phyloP scores from a whole-genome alignment of 768 basidiomycete genomes.

The Trametes maxima region DNA sequence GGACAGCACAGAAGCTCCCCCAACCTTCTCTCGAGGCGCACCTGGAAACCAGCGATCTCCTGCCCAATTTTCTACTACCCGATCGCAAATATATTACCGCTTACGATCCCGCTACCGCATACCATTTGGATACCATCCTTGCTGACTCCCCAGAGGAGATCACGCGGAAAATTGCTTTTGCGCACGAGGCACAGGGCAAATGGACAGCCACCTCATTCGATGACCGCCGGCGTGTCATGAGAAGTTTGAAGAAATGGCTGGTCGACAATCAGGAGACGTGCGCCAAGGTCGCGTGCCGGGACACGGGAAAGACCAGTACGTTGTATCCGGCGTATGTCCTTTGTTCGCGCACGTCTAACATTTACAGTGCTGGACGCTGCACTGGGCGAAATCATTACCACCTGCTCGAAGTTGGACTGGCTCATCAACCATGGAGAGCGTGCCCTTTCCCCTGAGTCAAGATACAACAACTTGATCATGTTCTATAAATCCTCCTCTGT shows the following conservation, averaged over 20 bases:
- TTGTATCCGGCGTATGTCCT: conserved; percentile 18
- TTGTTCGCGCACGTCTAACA: conserved; percentile 3
- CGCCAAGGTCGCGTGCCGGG: conserved; percentile 86
- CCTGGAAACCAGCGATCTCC: conserved; percentile 52
- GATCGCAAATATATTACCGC: conserved; percentile 79
- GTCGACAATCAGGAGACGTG: conserved; percentile 88
- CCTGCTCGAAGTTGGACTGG: conserved; percentile 94
- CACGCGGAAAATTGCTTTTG: conserved; percentile 63
- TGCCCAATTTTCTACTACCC: conserved; percentile 47
- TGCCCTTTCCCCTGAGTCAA: conserved; percentile 69
- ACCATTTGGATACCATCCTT: conserved; percentile 76
- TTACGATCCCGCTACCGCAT: conserved; percentile 88
- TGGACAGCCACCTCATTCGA: conserved; percentile 80
- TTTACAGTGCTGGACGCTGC: conserved; percentile 86
- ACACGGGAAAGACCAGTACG: conserved; percentile 94
- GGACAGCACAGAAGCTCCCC: conserved; percentile 54
- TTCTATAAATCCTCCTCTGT: conserved; percentile 79
- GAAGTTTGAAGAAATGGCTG: conserved; percentile 90
- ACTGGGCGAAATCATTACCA: conserved; percentile 93
- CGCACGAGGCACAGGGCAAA: conserved; percentile 63
- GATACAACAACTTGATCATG: conserved; percentile 67
- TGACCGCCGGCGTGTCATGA: conserved; percentile 79
- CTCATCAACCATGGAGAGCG: conserved; percentile 83
- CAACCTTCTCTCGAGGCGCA: conserved; percentile 71
- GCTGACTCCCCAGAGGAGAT: conserved; percentile 80